Evolutionary conservation across 352 stramenopile species (phyloP).

Genomic region (Globisporangium cederbergense): DNA sequence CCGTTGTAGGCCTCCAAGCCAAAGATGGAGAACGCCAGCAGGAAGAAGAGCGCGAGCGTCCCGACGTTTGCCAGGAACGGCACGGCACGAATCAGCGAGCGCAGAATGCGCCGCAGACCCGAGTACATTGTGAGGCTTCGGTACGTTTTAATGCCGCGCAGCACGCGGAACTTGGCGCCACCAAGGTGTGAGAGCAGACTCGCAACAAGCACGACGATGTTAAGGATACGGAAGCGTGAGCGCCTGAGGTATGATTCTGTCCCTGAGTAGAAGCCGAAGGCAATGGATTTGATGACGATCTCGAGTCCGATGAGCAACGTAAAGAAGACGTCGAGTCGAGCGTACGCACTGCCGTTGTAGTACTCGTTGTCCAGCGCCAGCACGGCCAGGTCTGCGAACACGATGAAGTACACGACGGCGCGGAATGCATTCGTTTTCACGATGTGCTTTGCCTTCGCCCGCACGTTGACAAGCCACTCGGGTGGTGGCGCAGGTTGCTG

Average conservation of each 20-base stretch:
- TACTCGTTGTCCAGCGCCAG: slow-evolving; percentile 61
- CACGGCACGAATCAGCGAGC: slow-evolving; percentile 56
- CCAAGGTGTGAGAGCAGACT: slow-evolving; percentile 52
- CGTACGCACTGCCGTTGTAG: slow-evolving; percentile 22
- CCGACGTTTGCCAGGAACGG: slow-evolving; percentile 76
- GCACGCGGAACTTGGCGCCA: slow-evolving; percentile 35
- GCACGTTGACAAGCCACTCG: slow-evolving; percentile 25
- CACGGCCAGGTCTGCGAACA: slow-evolving; percentile 50
- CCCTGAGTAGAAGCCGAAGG: slow-evolving; percentile 42
- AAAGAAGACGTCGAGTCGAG: slow-evolving; percentile 47
- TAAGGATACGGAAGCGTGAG: slow-evolving; percentile 47
- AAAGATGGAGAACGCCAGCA: slow-evolving; percentile 80
- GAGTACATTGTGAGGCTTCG: slow-evolving; percentile 62
- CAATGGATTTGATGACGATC: slow-evolving; percentile 49
- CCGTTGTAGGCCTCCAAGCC: slow-evolving; percentile 62
- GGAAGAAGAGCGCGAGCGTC: slow-evolving; percentile 66
- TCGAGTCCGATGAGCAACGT: slow-evolving; percentile 63
- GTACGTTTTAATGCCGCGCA: slow-evolving; percentile 66
- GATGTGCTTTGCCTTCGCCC: slow-evolving; percentile 22
- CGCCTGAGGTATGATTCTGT: slow-evolving; percentile 48
- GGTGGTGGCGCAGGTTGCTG: slow-evolving; percentile 9
- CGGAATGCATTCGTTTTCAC: slow-evolving; percentile 55
- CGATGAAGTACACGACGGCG: slow-evolving; percentile 34
- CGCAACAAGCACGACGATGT: slow-evolving; percentile 41
- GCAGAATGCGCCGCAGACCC: slow-evolving; percentile 63